Conservation (phyloP, 129 eudicot genomes). For the Tagetes patula region DNA sequence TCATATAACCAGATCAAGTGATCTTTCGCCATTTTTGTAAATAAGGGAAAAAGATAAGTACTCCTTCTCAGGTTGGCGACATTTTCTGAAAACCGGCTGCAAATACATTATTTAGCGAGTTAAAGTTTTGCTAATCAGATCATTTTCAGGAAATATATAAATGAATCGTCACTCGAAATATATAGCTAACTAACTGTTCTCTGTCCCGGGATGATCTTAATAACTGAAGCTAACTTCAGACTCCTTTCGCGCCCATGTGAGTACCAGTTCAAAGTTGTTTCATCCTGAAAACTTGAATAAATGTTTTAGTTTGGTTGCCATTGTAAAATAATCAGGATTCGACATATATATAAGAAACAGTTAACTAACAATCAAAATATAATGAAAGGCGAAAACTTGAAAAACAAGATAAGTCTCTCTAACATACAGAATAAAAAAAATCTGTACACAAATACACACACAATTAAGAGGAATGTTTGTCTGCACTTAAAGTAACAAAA, state of each 20-base stretch:
- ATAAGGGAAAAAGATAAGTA: slow-evolving; percentile 80
- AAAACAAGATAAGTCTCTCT: background rate
- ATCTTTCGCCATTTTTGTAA: slow-evolving; percentile 72
- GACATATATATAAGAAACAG: background rate
- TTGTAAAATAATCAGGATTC: slow-evolving; percentile 1
- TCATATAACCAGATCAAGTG: slow-evolving; percentile 74
- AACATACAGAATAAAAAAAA: background rate
- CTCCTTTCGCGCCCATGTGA: slow-evolving; percentile 67
- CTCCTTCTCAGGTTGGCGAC: slow-evolving; percentile 77
- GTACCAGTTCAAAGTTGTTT: slow-evolving; percentile 62
- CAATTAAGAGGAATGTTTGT: background rate
- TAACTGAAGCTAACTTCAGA: slow-evolving; percentile 61
- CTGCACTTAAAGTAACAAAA: background rate
- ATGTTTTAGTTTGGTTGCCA: slow-evolving; percentile 1
- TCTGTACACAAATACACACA: background rate
- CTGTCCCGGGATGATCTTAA: slow-evolving; percentile 71
- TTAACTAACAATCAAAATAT: background rate
- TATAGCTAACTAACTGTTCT: slow-evolving; percentile 71
- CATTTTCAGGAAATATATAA: slow-evolving; percentile 2
- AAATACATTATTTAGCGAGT: slow-evolving; percentile 14
- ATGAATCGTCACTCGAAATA: slow-evolving; percentile 18
- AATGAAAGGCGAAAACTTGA: background rate
- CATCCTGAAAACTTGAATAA: slow-evolving; percentile 50
- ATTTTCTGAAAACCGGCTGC: slow-evolving; percentile 74
- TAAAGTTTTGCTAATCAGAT: slow-evolving; percentile 4